Evolutionary conservation across 1,284 basidiomycete genomes (phyloP), one percentile per base, ranked within the genome.

Genomic region (Hemileia vastatrix): DNA sequence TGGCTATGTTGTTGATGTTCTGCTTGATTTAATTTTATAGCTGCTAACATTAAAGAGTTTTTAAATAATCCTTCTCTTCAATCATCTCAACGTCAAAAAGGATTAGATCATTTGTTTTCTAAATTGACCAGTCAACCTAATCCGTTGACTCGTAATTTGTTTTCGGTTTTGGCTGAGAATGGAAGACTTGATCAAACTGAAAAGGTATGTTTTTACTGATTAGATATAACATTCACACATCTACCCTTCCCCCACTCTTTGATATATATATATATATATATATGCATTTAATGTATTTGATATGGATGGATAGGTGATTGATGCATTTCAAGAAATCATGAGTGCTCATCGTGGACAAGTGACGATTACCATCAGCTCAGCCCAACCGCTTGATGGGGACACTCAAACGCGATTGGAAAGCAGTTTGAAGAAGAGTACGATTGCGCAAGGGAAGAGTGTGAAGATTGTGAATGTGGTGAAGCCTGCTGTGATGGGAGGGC

Each of bases 331-430:
- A 71, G 84, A 87, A 76, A 84, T 97, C 69, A 87, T 95, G 70
- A 80, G 88, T 63, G 85, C 87, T 72, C 84, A 97, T 83, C 87
- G 84, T 77, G 94, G 94, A 70, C 94, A 98, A 80, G 81, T 97
- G 69, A 89, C 87, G 75, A 88, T 98, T 67, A 83, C 85, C 63
- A 88, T 98, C 77, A 96, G 93, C 62, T 91, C 88, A 47, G 90
- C 91, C 24, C 73, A 83, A 55, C 83, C 90, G 15, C 81, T 96
- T 63, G 78, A 79, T 68, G 79, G 84, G 65, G 86, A 81, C 80
- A 85, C 88, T 70, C 81, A 86, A 67, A 78, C 80, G 59, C 83
- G 85, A 67, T 81, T 96, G 63, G 92, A 95, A 80, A 79, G 85
- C 55, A 79, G 86, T 53, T 82, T 96, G 75, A 93, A 88, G 83